Base-by-base conservation (phyloP, 208 protist species). In the Leishmania aethiopica region DNA sequence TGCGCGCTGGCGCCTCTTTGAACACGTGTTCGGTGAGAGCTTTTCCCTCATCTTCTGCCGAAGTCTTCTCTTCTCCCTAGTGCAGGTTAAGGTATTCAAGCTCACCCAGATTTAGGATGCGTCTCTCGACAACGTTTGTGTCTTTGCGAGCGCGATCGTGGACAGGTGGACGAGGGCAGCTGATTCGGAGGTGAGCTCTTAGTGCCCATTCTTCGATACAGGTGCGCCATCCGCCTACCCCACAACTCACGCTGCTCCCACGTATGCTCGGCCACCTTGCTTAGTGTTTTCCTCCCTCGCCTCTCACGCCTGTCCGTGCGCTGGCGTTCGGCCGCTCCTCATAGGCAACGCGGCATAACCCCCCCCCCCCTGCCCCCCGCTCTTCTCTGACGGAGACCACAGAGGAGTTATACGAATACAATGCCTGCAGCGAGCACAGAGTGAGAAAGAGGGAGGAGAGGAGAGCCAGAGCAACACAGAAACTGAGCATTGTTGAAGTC, bases 11-110 rank as follows among this genome's bases (percentile, higher is more conserved):
- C 25, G 15, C 22, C 55, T 78, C 37, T 0, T 64, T 51, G 73
- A 28, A 51, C 35, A 19, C 13, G 1, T 7, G 11, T 45, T 35
- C 72, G 80, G 80, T 71, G 80, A 75, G 80, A 47, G 80, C 80
- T 84, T 84, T 84, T 75, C 75, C 80, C 75, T 77, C 73, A 64
- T 84, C 75, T 79, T 67, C 77, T 84, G 80, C 80, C 32, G 32
- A 15, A 45, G 35, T n/a, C 8, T 32, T 76, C 32, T 59, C 64
- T 13, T 28, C 51, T 37, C 47, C 1, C 32, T 22, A 25, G 70
- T 84, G 75, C 80, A 84, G 62, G 80, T 55, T 80, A 67, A 84
- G 75, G 80, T 69, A 84, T 84, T 84, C 80, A 84, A 75, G 67
- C 80, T 75, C 75, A 64, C 80, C 80, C 49, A 84, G 80, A 84